A percentile compares a stretch with the other conserved stretches of the same genome.
Evolutionary conservation across 2,329 filamentous ascomycete genomes (phyloP).

Genomic region (Alternaria panax): DNA sequence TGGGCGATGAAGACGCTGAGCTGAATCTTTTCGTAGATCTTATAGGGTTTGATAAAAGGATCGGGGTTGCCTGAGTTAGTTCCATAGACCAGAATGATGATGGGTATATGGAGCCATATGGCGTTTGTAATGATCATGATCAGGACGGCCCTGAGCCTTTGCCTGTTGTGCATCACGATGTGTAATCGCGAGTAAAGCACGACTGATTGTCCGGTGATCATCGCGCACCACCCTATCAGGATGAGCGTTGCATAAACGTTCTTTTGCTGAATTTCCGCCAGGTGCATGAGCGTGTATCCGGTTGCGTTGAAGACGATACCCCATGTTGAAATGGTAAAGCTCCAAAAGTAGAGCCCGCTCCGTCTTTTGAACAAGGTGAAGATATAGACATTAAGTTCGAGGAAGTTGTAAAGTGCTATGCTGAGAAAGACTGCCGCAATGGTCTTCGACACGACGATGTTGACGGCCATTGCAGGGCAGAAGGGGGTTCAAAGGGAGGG

Average conservation of each 20-base stretch:
- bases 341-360: slow-evolving; percentile 58
- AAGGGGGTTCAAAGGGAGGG: neutral
- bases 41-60: slow-evolving; percentile 38
- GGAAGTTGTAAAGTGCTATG: slow-evolving; percentile 46
- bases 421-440: slow-evolving; percentile 30
- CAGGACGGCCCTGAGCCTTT: slow-evolving; percentile 57
- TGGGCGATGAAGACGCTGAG: slow-evolving; percentile 50
- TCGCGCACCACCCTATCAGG: slow-evolving; percentile 64
- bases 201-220: slow-evolving; percentile 67
- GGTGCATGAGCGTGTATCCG: slow-evolving; percentile 54
- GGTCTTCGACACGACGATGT: slow-evolving; percentile 13
- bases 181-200: slow-evolving; percentile 69
- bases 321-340: slow-evolving; percentile 52
- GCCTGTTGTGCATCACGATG: slow-evolving; percentile 61
- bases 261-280: slow-evolving; percentile 40
- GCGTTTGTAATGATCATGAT: slow-evolving; percentile 64
- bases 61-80: slow-evolving; percentile 49
- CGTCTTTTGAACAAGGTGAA: slow-evolving; percentile 55
- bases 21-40: slow-evolving; percentile 53
- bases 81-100: slow-evolving; percentile 62
- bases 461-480: slow-evolving; percentile 5
- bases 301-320: slow-evolving; percentile 55
- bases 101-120: slow-evolving; percentile 61
- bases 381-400: slow-evolving; percentile 56
- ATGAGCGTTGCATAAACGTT: slow-evolving; percentile 50